Evolutionary conservation across 345 rosid species (phyloP).

Genomic region (Passiflora organensis): DNA sequence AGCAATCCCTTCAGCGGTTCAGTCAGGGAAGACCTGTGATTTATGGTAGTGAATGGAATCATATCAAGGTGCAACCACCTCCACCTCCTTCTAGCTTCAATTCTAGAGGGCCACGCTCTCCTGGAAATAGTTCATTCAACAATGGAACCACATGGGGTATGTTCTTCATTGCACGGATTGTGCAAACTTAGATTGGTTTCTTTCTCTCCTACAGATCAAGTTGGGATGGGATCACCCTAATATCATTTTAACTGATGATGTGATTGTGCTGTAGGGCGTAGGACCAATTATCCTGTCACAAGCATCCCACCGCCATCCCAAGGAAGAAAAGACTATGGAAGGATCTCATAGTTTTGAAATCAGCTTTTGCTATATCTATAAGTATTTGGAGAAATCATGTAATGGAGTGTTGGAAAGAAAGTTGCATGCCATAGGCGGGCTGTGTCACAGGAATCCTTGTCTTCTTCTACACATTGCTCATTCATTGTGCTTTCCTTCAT

Average conservation of each 20-base stretch:
- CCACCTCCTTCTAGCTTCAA: constrained; percentile 55
- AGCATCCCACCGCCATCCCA: constrained; percentile 75
- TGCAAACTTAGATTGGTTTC: neutral
- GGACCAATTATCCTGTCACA: constrained; percentile 62
- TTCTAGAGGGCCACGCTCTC: constrained; percentile 70
- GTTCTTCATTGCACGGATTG: constrained; percentile 1
- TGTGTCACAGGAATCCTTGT: constrained; percentile 33
- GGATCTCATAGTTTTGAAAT: constrained; percentile 53
- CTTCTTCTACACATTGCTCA: constrained; percentile 31
- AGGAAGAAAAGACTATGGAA: constrained; percentile 86
- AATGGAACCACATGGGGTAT: constrained; percentile 84
- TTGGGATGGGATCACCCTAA: constrained; percentile 9
- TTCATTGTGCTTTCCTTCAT: constrained; percentile 46
- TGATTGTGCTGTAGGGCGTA: constrained; percentile 55
- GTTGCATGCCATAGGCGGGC: constrained; percentile 59
- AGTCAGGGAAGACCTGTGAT: constrained; percentile 53
- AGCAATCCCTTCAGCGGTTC: constrained; percentile 53
- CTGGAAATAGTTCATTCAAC: constrained; percentile 66
- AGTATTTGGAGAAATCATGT: constrained; percentile 36
- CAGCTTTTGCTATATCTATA: constrained; percentile 22
- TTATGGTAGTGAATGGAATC: constrained; percentile 63
- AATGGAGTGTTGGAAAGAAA: constrained; percentile 47
- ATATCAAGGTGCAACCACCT: constrained; percentile 62
- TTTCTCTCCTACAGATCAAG: neutral
- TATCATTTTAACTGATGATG: constrained; percentile 14